Base-by-base conservation (phyloP, 2,329 filamentous ascomycete species). In the Plectosphaerella plurivora region DNA sequence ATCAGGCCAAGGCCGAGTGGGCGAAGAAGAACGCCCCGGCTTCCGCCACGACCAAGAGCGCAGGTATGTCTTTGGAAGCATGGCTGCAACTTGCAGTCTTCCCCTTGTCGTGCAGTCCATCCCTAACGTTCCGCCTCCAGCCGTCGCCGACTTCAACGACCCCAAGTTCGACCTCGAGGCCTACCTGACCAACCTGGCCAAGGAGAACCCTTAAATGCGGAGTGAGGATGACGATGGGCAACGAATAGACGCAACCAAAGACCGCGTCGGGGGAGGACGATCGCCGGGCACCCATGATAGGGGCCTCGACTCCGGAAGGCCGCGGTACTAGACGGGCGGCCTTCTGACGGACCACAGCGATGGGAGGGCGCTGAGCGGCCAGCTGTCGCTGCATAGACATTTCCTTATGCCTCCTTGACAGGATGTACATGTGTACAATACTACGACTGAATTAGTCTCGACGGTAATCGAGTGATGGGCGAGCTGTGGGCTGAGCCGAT, bases 91-190 rank as follows among this genome's bases (percentile, higher is more conserved):
- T 12, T 6, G 41, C 41, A 20, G 11, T 20, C 41, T 22, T 18
- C n/a, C 10, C 22, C 16, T 10, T 5, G 3, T 22, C 15, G 41
- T 25, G 14, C n/a, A 22, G 22, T 22, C 22, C 22, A 22, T 22
- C 22, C 22, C 47, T 49, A 49, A 49, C 36, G 22, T 22, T 22
- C 9, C 15, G 20, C 33, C 45, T 58, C 60, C 65, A 89, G 86
- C 86, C 60, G 81, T 87, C 70, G 78, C 83, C 68, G 87, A 97
- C 74, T 87, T 87, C 55, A 83, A 87, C 67, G 85, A 94, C 76
- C 85, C 91, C 67, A 90, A 91, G 67, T 97, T 97, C 76, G 92
- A 99, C 70, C 80, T 97, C 63, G 93, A 97, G 79, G 86, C 88
- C 63, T 90, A 84, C 72, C 74, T 96, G 71, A 81, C 83, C 65